These are phyloP conservation scores for Sphaerostilbella broomeana DNA, from an alignment of 2,329 filamentous ascomycete species.

Conservation along the genomic window DNA sequence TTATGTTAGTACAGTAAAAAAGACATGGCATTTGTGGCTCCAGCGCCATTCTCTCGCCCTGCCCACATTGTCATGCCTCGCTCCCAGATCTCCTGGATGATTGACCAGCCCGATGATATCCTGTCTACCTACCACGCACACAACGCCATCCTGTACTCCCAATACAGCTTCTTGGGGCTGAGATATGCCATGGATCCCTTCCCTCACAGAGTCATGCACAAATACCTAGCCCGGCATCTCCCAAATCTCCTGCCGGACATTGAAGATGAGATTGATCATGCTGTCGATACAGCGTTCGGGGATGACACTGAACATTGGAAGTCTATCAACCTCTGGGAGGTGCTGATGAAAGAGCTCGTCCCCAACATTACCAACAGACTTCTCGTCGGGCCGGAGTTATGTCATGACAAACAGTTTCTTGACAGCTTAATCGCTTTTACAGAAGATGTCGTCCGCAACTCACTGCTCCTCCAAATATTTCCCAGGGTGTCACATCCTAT, in stretches of 20 bases:
- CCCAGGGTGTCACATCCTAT: slow-evolving; percentile 44
- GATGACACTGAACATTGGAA: slow-evolving; percentile 31
- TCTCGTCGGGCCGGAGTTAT: slow-evolving; percentile 32
- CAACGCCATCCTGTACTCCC: slow-evolving; percentile 29
- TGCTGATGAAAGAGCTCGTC: slow-evolving; percentile 36
- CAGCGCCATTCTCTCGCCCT: slow-evolving; percentile 33
- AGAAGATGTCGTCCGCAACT: slow-evolving; percentile 40
- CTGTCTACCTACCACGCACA: slow-evolving; percentile 37
- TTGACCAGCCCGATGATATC: slow-evolving; percentile 39
- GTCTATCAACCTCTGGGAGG: slow-evolving; percentile 38
- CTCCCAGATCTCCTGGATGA: slow-evolving; percentile 39
- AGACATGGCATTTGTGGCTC: slow-evolving; percentile 35
- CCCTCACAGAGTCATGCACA: slow-evolving; percentile 37
- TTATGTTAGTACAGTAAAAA: slow-evolving; percentile 33
- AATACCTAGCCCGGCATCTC: slow-evolving; percentile 36
- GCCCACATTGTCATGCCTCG: slow-evolving; percentile 40
- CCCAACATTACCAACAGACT: slow-evolving; percentile 38
- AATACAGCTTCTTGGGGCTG: slow-evolving; percentile 38
- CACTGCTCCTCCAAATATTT: slow-evolving; percentile 38
- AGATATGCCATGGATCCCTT: slow-evolving; percentile 31
- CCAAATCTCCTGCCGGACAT: slow-evolving; percentile 33
- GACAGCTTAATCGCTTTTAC: slow-evolving; percentile 43
- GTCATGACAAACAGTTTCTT: slow-evolving; percentile 40
- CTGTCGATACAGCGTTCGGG: slow-evolving; percentile 30
- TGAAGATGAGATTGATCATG: slow-evolving; percentile 33